These are phyloP conservation scores for Globisporangium rhizosaccharum DNA, from an alignment of 352 stramenopile species.

Conservation along the genomic window DNA sequence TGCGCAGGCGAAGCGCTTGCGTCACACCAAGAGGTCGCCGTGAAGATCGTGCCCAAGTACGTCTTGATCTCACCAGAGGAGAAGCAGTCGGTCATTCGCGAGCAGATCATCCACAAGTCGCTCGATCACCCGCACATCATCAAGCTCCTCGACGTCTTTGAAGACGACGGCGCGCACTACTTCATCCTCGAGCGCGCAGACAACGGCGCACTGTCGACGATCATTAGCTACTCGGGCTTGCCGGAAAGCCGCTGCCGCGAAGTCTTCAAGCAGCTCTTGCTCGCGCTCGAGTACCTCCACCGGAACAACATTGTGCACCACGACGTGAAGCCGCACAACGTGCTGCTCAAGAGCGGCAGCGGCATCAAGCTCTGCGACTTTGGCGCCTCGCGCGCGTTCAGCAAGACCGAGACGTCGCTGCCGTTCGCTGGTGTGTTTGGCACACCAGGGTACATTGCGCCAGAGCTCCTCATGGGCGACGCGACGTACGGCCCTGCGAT, in stretches of 20 bases:
- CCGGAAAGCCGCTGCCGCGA: conserved; percentile 43
- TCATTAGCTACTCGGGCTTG: conserved; percentile 45
- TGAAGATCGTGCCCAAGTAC: conserved; percentile 78
- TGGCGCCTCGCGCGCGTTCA: conserved; percentile 72
- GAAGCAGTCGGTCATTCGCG: conserved; percentile 67
- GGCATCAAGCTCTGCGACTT: conserved; percentile 80
- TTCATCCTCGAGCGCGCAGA: conserved; percentile 68
- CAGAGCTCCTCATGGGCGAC: conserved; percentile 52
- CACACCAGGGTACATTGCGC: conserved; percentile 66
- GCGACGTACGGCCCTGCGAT: conserved; percentile 47
- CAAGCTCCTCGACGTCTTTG: conserved; percentile 67
- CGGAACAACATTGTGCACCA: conserved; percentile 83
- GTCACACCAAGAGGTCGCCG: conserved; percentile 51
- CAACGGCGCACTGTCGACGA: conserved; percentile 43
- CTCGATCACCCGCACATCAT: conserved; percentile 70
- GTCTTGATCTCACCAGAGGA: conserved; percentile 62
- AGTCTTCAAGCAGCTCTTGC: conserved; percentile 53
- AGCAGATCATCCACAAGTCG: conserved; percentile 62
- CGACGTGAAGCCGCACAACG: conserved; percentile 88
- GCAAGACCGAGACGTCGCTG: conserved; percentile 34
- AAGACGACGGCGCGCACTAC: conserved; percentile 70
- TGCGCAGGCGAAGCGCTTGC: conserved; percentile 42
- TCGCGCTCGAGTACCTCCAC: conserved; percentile 64
- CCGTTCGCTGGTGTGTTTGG: conserved; percentile 67
- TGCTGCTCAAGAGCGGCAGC: conserved; percentile 47